Conservation (phyloP, 257 asterid genomes). For the Solanum megistacrolobum region DNA sequence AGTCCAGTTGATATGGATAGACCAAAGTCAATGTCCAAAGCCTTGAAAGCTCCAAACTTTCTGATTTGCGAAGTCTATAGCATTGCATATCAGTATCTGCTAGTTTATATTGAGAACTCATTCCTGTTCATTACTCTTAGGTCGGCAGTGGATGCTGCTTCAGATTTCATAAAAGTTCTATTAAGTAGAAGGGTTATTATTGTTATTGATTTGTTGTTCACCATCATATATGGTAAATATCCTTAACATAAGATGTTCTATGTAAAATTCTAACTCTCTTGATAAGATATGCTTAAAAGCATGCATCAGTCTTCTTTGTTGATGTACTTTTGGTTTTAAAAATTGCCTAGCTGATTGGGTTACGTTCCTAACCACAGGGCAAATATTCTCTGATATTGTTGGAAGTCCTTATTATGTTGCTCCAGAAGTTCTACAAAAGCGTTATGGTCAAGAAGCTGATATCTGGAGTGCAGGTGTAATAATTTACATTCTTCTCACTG, state of each 20-base stretch:
- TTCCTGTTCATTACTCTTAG: background rate
- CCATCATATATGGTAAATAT: background rate
- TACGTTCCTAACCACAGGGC: conserved; percentile 20
- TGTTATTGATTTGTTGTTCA: background rate
- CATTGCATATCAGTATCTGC: background rate
- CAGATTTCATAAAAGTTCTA: background rate
- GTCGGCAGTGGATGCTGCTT: background rate
- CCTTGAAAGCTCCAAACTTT: background rate
- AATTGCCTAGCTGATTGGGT: background rate
- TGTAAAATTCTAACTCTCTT: background rate
- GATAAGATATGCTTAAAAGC: background rate
- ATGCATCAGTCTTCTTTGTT: background rate
- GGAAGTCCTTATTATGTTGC: conserved; percentile 74
- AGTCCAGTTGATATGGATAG: background rate
- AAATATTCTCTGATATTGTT: conserved; percentile 47
- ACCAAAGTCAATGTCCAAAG: background rate
- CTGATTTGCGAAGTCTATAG: background rate
- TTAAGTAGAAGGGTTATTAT: background rate
- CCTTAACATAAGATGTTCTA: background rate
- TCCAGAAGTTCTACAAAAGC: conserved; percentile 52
- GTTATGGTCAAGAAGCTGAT: conserved; percentile 47
- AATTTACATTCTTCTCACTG: conserved; percentile 45
- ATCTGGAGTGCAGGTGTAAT: conserved; percentile 79
- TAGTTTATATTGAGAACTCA: background rate
- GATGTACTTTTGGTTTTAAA: background rate